Conservation (phyloP, 2,329 filamentous ascomycete species). For the Hawksworthiomyces lignivorus region DNA sequence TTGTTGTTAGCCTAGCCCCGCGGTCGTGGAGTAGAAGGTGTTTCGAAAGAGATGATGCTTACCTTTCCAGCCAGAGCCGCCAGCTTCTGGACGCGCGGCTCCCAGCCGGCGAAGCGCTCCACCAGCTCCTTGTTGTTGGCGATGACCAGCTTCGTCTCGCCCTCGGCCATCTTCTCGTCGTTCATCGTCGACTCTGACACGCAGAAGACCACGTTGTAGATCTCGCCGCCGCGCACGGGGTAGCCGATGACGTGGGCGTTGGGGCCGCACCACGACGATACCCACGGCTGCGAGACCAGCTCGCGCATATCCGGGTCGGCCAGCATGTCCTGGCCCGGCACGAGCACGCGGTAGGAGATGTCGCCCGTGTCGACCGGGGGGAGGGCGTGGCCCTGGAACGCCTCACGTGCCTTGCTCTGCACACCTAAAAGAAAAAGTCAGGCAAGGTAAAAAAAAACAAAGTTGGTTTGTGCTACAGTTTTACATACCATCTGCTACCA, state of each 20-base stretch:
- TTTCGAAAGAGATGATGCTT: neutral
- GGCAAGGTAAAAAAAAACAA: too few species aligned
- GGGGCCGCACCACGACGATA: constrained; percentile 25
- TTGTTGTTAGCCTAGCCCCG: too few species aligned
- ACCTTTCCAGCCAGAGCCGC: constrained; percentile 27
- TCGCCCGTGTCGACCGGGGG: constrained; percentile 23
- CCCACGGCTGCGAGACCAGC: constrained; percentile 21
- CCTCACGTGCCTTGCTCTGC: constrained; percentile 19
- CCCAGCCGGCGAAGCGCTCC: constrained; percentile 27
- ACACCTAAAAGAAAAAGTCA: too few species aligned
- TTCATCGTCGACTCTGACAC: constrained; percentile 10
- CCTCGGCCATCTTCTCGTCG: constrained; percentile 12
- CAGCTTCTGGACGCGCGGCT: constrained; percentile 25
- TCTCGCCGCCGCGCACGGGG: constrained; percentile 21
- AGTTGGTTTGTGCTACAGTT: too few species aligned
- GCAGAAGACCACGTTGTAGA: constrained; percentile 26
- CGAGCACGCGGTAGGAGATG: constrained; percentile 25
- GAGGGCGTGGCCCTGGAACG: constrained; percentile 20
- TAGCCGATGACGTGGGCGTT: constrained; percentile 25
- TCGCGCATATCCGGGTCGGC: constrained; percentile 20
- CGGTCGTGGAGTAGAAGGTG: neutral
- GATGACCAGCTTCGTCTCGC: constrained; percentile 17
- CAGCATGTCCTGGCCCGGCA: constrained; percentile 21
- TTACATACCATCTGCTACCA: constrained; percentile 21
- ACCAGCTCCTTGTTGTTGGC: constrained; percentile 27